A percentile compares a stretch with the other conserved stretches of the same genome.
These are phyloP conservation scores for Verticillium dahliae DNA, from an alignment of 2,329 filamentous ascomycete species.

Conservation along the genomic window DNA sequence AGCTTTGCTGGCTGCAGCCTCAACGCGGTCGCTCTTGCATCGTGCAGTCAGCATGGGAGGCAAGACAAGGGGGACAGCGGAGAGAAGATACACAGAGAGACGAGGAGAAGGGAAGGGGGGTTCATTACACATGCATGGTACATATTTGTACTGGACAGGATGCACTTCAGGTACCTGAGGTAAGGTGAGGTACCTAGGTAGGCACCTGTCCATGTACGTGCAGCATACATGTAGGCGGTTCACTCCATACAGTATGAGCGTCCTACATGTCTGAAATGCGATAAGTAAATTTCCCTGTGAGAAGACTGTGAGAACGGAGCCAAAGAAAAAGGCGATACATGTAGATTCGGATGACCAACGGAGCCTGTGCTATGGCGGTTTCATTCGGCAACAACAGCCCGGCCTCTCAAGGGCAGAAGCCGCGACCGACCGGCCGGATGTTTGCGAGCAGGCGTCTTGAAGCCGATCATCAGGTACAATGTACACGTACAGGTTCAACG, in stretches of 20 bases:
- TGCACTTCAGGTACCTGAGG: neutral
- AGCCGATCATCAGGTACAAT: neutral
- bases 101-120: neutral
- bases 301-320: neutral
- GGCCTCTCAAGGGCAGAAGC: neutral
- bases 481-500: neutral
- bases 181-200: neutral
- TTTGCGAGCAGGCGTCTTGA: neutral
- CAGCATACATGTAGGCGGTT: no score
- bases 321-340: neutral
- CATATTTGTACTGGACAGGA: neutral
- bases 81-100: neutral
- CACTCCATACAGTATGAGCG: neutral
- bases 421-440: neutral
- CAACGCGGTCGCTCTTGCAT: neutral
- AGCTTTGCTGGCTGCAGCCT: neutral
- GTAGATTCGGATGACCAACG: neutral
- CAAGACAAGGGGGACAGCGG: neutral
- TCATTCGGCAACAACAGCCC: neutral
- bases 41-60: neutral
- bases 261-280: neutral
- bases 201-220: neutral
- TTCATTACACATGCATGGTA: neutral
- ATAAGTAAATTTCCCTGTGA: neutral
- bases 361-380: neutral